phyloP scores from a whole-genome alignment of 331 rosid species.

The Pyrus hybrid region DNA sequence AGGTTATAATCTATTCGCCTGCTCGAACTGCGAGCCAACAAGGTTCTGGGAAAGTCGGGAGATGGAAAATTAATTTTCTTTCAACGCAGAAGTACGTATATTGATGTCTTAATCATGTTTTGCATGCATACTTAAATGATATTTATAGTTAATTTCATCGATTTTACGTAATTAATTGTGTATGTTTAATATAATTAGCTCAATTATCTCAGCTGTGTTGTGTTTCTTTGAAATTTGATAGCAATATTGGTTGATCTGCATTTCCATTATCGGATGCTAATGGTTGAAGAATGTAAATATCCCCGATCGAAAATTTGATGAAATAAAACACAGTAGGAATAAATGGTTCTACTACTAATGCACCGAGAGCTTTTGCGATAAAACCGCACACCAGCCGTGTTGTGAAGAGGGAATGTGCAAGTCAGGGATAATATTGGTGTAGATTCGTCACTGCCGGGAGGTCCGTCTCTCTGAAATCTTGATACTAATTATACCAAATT shows the following conservation, averaged over 20 bases:
- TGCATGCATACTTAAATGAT: background rate
- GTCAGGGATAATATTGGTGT: background rate
- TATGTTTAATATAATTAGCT: background rate
- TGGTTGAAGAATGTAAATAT: background rate
- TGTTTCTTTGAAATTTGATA: background rate
- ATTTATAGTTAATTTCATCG: background rate
- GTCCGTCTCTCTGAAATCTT: background rate
- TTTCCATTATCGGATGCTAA: background rate
- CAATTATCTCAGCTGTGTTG: no score
- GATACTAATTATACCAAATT: background rate
- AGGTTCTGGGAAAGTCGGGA: constrained; percentile 88
- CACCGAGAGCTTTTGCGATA: background rate
- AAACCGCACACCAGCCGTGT: background rate
- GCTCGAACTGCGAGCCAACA: constrained; percentile 87
- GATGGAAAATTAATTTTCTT: constrained; percentile 77
- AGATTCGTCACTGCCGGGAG: background rate
- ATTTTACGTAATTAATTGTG: background rate
- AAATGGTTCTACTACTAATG: no score
- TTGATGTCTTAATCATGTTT: background rate
- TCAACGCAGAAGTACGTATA: constrained; percentile 69
- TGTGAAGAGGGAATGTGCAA: background rate
- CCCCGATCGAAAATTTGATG: background rate
- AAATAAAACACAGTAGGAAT: no score
- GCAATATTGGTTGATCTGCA: background rate
- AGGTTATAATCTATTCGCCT: constrained; percentile 88